phyloP scores from a whole-genome alignment of 2,329 filamentous ascomycete species.

The Byssoonygena ceratinophila region DNA sequence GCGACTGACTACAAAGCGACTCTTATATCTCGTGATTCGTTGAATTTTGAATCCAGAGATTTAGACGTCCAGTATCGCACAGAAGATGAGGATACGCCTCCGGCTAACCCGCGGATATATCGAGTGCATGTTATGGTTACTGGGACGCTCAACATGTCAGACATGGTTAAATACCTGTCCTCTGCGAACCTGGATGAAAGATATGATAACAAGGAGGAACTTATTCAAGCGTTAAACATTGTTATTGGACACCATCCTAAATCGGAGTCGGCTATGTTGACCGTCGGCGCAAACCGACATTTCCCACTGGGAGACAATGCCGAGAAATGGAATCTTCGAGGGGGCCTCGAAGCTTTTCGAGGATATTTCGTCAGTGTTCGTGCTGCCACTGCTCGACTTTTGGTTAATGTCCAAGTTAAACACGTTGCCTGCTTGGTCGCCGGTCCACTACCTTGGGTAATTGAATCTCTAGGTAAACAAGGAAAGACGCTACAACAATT shows the following conservation, averaged over 20 bases:
- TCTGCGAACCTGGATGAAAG: conserved; percentile 27
- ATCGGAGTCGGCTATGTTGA: conserved; percentile 31
- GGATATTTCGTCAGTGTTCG: conserved; percentile 55
- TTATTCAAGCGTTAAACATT: conserved; percentile 50
- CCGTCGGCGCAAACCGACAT: conserved; percentile 45
- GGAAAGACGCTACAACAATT: conserved; percentile 22
- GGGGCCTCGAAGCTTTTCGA: conserved; percentile 46
- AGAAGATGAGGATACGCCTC: conserved; percentile 29
- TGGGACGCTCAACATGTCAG: conserved; percentile 27
- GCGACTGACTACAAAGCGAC: conserved; percentile 35
- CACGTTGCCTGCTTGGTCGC: conserved; percentile 49
- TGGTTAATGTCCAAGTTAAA: conserved; percentile 55
- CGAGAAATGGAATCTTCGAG: conserved; percentile 32
- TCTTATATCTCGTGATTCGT: conserved; percentile 26
- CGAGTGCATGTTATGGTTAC: conserved; percentile 28
- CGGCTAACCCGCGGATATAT: conserved; percentile 26
- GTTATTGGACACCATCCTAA: conserved; percentile 43
- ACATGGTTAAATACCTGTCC: conserved; percentile 39
- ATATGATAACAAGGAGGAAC: conserved; percentile 40
- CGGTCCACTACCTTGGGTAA: conserved; percentile 32
- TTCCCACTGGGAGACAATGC: conserved; percentile 37
- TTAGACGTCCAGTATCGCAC: conserved; percentile 29
- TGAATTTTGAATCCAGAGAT: conserved; percentile 19
- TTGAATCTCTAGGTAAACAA: conserved; percentile 21
- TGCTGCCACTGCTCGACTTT: conserved; percentile 45